Conservation (phyloP, 345 rosid genomes). For the Ceriops tagal region DNA sequence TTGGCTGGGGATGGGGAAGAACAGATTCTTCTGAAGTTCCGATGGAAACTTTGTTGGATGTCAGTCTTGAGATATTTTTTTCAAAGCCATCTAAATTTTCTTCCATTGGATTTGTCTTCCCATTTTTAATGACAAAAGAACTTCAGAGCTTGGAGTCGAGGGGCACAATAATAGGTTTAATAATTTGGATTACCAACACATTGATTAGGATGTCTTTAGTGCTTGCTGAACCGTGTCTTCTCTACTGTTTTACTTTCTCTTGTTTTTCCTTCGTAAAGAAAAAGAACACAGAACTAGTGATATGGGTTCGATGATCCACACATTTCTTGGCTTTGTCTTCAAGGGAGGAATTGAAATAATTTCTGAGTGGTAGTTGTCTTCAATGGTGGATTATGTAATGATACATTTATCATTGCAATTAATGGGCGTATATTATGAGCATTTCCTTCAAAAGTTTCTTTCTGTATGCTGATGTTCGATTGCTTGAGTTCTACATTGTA, state of each 20-base stretch:
- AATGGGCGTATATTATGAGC: slow-evolving; percentile 23
- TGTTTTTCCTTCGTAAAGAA: neutral
- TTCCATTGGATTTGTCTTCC: slow-evolving; percentile 43
- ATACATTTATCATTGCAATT: slow-evolving; percentile 33
- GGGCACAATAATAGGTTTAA: slow-evolving; percentile 52
- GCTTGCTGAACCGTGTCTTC: slow-evolving; percentile 31
- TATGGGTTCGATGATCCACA: slow-evolving; percentile 37
- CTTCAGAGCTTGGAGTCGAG: slow-evolving; percentile 34
- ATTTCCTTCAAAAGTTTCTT: slow-evolving; percentile 13
- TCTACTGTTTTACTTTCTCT: neutral
- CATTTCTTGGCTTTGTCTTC: slow-evolving; percentile 35
- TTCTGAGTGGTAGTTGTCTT: slow-evolving; percentile 32
- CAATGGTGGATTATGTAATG: slow-evolving; percentile 41
- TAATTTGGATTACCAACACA: slow-evolving; percentile 50
- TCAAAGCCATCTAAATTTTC: slow-evolving; percentile 28
- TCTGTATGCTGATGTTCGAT: slow-evolving; percentile 20
- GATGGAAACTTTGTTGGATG: slow-evolving; percentile 39
- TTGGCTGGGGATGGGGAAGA: slow-evolving; percentile 36
- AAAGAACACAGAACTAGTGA: slow-evolving; percentile 39
- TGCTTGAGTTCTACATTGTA: neutral
- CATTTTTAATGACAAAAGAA: slow-evolving; percentile 43
- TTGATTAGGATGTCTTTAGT: slow-evolving; percentile 42
- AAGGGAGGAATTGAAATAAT: slow-evolving; percentile 44
- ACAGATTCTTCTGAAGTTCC: slow-evolving; percentile 55
- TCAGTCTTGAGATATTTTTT: slow-evolving; percentile 34